A percentile compares a stretch with the other conserved stretches of the same genome.
Evolutionary conservation across 768 basidiomycete genomes (phyloP).

Genomic region (Agrocybe pediades): DNA sequence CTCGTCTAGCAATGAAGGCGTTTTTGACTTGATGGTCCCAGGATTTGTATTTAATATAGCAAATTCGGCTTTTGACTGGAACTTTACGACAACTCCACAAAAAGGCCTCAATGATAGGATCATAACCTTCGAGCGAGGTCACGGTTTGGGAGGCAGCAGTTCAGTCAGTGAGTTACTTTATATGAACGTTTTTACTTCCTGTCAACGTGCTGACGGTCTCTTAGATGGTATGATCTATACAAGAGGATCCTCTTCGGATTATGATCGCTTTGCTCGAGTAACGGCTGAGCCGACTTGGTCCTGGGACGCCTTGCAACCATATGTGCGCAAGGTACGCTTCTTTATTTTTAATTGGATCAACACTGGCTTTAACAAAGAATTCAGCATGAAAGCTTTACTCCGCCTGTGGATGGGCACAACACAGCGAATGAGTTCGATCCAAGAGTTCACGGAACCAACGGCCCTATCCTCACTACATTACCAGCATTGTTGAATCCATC

Average conservation of each 20-base stretch:
- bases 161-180: slow-evolving; percentile 13
- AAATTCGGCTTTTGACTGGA: slow-evolving; percentile 16
- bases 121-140: slow-evolving; percentile 22
- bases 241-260: slow-evolving; percentile 43
- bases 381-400: slow-evolving; percentile 18
- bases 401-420: slow-evolving; percentile 31
- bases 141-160: slow-evolving; percentile 31
- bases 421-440: slow-evolving; percentile 32
- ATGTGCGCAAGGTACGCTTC: slow-evolving; percentile 5
- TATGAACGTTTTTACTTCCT: slow-evolving; percentile 5
- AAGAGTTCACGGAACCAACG: slow-evolving; percentile 26
- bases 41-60: slow-evolving; percentile 8
- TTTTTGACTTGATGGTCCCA: slow-evolving; percentile 18
- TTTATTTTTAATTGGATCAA: neutral
- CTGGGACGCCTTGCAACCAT: slow-evolving; percentile 31
- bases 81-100: slow-evolving; percentile 30
- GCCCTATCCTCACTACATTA: slow-evolving; percentile 29
- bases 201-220: neutral
- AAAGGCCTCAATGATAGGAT: slow-evolving; percentile 22
- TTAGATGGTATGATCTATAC: slow-evolving; percentile 30
- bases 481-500: slow-evolving; percentile 19
- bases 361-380: slow-evolving; percentile 6
- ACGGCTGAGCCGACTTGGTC: slow-evolving; percentile 52
- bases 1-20: slow-evolving; percentile 11
- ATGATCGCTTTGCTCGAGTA: slow-evolving; percentile 51